Percentiles rank a stretch among this genome's conserved stretches.
Evolutionary conservation across 495 filamentous ascomycete species (phyloP).

Genomic region (Penicillium macrosclerotiorum): DNA sequence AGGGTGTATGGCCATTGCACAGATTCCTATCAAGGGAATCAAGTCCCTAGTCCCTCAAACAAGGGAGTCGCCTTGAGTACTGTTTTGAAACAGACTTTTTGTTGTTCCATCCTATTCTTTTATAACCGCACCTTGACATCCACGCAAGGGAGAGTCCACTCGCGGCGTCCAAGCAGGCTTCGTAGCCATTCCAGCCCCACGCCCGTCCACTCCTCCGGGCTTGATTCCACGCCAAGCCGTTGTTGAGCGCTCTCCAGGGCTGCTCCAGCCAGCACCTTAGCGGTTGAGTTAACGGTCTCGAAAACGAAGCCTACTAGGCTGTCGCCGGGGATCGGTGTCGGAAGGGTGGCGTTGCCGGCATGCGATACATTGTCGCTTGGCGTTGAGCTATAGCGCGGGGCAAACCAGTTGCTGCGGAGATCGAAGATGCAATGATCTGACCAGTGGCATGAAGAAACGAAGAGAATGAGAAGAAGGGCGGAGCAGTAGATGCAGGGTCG

Average conservation of each 20-base stretch:
- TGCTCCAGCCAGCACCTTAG: conserved; percentile 62
- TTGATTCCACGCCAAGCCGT: conserved; percentile 26
- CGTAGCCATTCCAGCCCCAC: conserved; percentile 81
- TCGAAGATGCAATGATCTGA: conserved; percentile 87
- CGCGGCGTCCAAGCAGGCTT: conserved; percentile 67
- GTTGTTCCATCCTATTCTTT: conserved; percentile 2
- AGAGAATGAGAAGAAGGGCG: conserved; percentile 81
- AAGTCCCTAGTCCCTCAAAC: too few species aligned
- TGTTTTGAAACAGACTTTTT: background rate
- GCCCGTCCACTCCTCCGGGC: conserved; percentile 66
- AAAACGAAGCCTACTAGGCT: conserved; percentile 52
- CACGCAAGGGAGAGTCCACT: conserved; percentile 82
- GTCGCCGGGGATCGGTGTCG: conserved; percentile 24
- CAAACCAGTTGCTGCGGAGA: conserved; percentile 78
- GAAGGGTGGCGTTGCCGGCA: conserved; percentile 19
- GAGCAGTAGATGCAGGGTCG: conserved; percentile 91
- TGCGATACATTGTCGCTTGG: conserved; percentile 16
- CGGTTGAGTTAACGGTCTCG: conserved; percentile 64
- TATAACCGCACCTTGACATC: conserved; percentile 75
- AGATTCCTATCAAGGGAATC: background rate
- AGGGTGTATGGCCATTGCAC: background rate
- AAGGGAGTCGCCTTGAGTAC: background rate
- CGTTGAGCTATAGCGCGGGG: conserved; percentile 53
- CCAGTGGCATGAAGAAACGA: conserved; percentile 88
- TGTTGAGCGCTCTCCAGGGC: conserved; percentile 62